Base-by-base conservation (phyloP, 2,329 filamentous ascomycete genomes). In the Podosphaera aphanis region DNA sequence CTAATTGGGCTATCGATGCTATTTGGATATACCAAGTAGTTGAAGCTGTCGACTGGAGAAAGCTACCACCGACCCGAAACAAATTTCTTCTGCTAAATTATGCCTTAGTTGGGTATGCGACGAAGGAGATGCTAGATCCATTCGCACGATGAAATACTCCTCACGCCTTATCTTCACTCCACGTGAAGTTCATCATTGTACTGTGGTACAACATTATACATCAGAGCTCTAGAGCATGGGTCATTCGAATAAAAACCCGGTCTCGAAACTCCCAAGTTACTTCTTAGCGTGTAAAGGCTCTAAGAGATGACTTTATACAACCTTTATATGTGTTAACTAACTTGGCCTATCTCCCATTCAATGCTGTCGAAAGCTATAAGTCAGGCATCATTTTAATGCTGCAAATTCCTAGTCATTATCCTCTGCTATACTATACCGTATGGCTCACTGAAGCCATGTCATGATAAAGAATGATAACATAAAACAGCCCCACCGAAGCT, bases 1-100 rank as follows among this genome's bases (percentile, higher is more conserved):
- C 27, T 36, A 44, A 44, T 23, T 44, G 31, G 27, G 42, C 42
- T 8, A 33, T 44, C 18, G 42, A 44, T 35, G 42, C 42, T 7
- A 27, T 35, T 8, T 44, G 42, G 42, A n/a, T 44, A 3, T 44
- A 29, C 15, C 27, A 18, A 15, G 18, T 20, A 23, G 42, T 44
- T 21, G 31, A 35, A 33, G 42, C 31, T 15, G 42, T 35, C n/a
- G 42, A 44, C 16, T 44, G 42, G 42, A 33, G 42, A 33, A 33
- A 35, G 42, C 5, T n/a, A 20, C 27, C 27, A 15, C 31, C 42
- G 2, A 35, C 18, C 7, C 27, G 31, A 10, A 44, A 20, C 19
- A 33, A 44, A 23, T 31, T 44, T 20, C 27, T 44, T 13, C 16
- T 44, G 8, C 27, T 44, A 2, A 35, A 20, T 19, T 44, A 44